Base-by-base conservation (phyloP, 2,329 filamentous ascomycete species). In the Bipolaris cookei region DNA sequence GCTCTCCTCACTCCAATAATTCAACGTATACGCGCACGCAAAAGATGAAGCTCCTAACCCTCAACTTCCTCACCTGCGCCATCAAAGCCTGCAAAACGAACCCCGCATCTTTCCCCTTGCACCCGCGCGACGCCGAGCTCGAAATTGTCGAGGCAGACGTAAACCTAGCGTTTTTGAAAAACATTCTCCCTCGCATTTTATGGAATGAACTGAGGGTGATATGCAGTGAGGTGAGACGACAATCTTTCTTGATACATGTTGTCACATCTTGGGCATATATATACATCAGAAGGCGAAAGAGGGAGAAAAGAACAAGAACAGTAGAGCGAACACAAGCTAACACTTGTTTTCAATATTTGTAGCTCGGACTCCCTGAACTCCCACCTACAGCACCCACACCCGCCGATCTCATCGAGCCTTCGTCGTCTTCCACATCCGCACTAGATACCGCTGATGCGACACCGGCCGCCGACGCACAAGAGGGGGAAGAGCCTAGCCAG, bases 31-130 rank as follows among this genome's bases (percentile, higher is more conserved):
- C 10, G 3, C 38, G 11, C 11, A n/a, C 13, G 2, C 18, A 20
- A 38, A 59, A 44, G 51, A 99, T 99, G 95, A 98, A 98, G 79
- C 83, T 98, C 62, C 86, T 98, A 50, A 97, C 92, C 59, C 88
- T 96, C 71, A 98, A 98, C 80, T 99, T 99, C 79, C 83, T 98
- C 64, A 95, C 92, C 70, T 99, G 95, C 83, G 94, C 95, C 61
- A 90, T 96, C 75, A 98, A 97, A 83, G 84, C 90, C 54, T 99
- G 95, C 89, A 97, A 96, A 80, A 85, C 87, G 55, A 88, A 89
- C 30, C 82, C 89, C 5, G 81, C 85, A 50, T 91, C 92, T 21
- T 98, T 96, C 73, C 95, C 95, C 2, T 84, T 99, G 14, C 95
- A 98, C 77, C 94, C 95, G 54, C 89, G 89, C 70, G 92, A 98